phyloP scores from a whole-genome alignment of 306 rosid genomes.

The Quercus engelmannii region DNA sequence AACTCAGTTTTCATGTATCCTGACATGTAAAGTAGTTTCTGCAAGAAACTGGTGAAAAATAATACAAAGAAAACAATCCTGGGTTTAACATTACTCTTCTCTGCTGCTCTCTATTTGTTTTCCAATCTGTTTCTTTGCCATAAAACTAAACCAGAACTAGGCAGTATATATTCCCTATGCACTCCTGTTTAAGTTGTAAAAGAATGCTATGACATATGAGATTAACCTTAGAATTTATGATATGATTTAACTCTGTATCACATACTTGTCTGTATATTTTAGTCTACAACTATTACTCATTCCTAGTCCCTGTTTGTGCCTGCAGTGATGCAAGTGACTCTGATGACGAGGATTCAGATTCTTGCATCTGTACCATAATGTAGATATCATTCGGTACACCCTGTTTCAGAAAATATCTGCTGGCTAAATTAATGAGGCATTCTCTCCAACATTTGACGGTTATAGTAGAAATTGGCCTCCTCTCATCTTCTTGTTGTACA shows the following conservation, averaged over 20 bases:
- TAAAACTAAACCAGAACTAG: conserved; percentile 27
- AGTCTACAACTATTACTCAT: conserved; percentile 11
- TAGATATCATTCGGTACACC: conserved; percentile 42
- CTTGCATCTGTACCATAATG: conserved; percentile 78
- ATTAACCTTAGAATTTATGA: conserved; percentile 1
- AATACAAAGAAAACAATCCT: not conserved
- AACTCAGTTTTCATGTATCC: not conserved
- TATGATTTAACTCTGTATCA: not conserved
- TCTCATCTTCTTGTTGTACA: conserved; percentile 20
- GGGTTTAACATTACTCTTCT: not conserved
- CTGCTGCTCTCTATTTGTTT: not conserved
- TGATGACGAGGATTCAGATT: conserved; percentile 68
- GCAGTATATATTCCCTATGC: not conserved
- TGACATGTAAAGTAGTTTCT: not conserved
- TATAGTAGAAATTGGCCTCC: conserved; percentile 14
- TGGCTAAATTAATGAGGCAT: conserved; percentile 33
- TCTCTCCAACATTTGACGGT: conserved; percentile 26
- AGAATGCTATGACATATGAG: not conserved
- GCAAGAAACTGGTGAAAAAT: not conserved
- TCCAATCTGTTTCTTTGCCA: conserved; percentile 29
- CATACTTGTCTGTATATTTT: not conserved
- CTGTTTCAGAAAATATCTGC: conserved; percentile 35
- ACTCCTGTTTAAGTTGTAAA: conserved; percentile 6
- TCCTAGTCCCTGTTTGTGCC: conserved; percentile 26
- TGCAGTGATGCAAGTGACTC: conserved; percentile 83